Base-by-base conservation (phyloP, 1,284 basidiomycete genomes). In the Mycena citricolor region DNA sequence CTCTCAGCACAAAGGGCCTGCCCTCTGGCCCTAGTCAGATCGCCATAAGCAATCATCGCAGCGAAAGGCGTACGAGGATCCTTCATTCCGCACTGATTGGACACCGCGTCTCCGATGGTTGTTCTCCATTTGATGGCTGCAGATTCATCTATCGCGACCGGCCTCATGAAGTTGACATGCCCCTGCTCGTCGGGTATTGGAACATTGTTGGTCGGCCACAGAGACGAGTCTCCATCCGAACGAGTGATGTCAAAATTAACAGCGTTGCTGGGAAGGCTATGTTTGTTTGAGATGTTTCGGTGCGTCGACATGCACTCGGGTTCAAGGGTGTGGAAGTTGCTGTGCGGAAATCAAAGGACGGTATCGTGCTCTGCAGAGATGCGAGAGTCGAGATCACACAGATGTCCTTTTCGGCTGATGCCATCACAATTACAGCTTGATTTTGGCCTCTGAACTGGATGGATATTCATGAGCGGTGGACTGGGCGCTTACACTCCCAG, bases 121-220 rank as follows among this genome's bases (percentile, higher is more conserved):
- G 68, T 57, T 28, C 86, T 72, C 87, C 87, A 90, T 57, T 75
- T 74, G 29, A 83, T 62, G 28, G 67, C 57, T 12, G 71, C 58
- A 17, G 68, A 58, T 35, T 82, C 74, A 31, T 83, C 75, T 12
- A 75, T 50, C 4, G 57, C 60, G 1, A 84, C 60, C 1, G 67
- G 68, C 11, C 76, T 69, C 75, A 83, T 83, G 61, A 64, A 90
- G 57, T 90, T 89, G 22, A 90, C 79, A 39, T 79, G 65, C 4
- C 83, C 82, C 5, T 79, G 76, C 7, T 43, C 32, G 54, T 83
- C 80, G 8, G 84, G 69, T 4, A 69, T 56, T 41, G 67, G 63
- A 10, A 64, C 68, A 5, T 74, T 84, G 43, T 82, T 79, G 19
- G 58, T 62, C 1, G 86, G 86, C 74, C 79, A 82, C 16, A 61